Evolutionary conservation across 208 protist genomes (phyloP), one percentile per base, ranked within the genome.

Genomic region (Phytomonas sp.): DNA sequence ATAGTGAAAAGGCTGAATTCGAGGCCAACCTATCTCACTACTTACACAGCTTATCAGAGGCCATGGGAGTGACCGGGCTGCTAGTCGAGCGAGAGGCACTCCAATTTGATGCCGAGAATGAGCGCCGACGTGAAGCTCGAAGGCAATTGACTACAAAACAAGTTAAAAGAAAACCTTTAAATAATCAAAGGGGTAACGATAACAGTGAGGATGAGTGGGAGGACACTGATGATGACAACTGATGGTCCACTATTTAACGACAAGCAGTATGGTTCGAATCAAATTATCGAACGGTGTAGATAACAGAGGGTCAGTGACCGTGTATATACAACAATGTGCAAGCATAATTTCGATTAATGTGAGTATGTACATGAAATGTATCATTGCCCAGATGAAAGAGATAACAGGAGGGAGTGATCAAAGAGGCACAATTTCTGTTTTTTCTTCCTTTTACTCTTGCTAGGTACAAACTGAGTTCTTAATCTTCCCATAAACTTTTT

Each of bases 1-100:
- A 66, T 32, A 37, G 61, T 61, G 81, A 87, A 23, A 84, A 88
- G 66, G 70, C 63, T 8, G 72, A 69, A 49, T 89, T 86, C 67
- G 82, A 88, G 77, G 70, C 70, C 26, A 70, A 83, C 52, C 63
- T 88, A 19, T 72, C 81, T 14, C 60, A 19, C 23, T 70, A 73
- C 60, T 73, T 88, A 10, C 63, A 75, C 42, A 71, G 78, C 5
- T 70, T 85, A 30, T 76, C 79, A 7, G 66, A 75, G 52, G 62
- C 49, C 29, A 76, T 71, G 33, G 74, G 73, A 36, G 74, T 89
- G 30, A 86, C 78, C 4, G 80, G 61, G 1, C 75, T 71, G 11
- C 69, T 78, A 76, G 80, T 70, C 10, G 78, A 85, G 62, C 63
- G 70, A 52, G 81, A 74, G 74, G 67, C 66, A 60, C 52, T 19